Base-by-base conservation (phyloP, 2,329 filamentous ascomycete genomes). In the Sclerotinia glacialis region DNA sequence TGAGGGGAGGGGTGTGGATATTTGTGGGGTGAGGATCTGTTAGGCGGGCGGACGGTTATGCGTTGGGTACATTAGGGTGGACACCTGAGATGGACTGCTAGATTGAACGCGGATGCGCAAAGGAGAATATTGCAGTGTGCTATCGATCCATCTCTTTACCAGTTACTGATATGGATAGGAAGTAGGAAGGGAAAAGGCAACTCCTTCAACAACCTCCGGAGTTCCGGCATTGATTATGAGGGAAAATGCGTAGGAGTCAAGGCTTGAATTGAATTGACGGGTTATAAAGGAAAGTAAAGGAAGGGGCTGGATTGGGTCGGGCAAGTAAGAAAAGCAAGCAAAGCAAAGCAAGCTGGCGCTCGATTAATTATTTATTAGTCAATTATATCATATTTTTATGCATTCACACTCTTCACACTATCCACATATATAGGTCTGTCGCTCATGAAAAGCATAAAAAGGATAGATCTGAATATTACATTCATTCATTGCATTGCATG, bases 1-100 rank as follows among this genome's bases (percentile, higher is more conserved):
- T 26, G 85, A 91, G 75, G 85, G 86, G 46, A 87, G 87, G 74
- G 85, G 85, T n/a, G 81, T 93, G 2, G 87, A 91, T 74, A 85
- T 91, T n/a, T 92, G 89, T 72, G 90, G 90, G 5, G 79, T 93
- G 62, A 81, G 85, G 74, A 85, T 93, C 42, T 92, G 89, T 74
- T 90, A 74, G 46, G 14, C 6, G 44, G 8, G n/a, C 28, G 28
- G 28, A 28, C 3, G 3, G 5, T 23, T 21, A 37, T 9, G 28
- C 34, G 34, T 37, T 37, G 3, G 34, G 34, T 37, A 37, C 11
- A 37, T 37, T 37, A 2, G 34, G 34, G 34, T 12, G 4, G 34
- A 37, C 9, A 12, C 11, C 3, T 37, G 11, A 37, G 11, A 37
- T 37, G 34, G 9, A 37, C 34, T 37, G 34, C 34, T 37, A 37